Base-by-base conservation (phyloP, 306 rosid species). In the Carpinus fangiana region DNA sequence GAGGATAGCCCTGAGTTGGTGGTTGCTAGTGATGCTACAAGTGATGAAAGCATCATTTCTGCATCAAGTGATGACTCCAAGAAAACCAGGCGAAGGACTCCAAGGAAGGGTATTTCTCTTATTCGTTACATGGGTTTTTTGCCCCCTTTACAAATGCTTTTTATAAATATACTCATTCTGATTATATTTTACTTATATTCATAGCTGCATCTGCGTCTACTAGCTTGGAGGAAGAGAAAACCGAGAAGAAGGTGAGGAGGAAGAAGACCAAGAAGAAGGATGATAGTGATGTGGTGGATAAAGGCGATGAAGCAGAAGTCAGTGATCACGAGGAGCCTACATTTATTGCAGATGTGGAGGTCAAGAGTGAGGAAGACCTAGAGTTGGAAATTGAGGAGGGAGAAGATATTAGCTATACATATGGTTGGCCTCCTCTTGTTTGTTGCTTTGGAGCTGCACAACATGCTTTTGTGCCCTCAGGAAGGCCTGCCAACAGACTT, bases 371-470 rank as follows among this genome's bases (percentile, higher is more conserved):
- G 0, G 88, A 71, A n/a, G 90, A 86, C 45, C 67, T 82, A 23
- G 92, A 90, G 43, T 67, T 84, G 28, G 53, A 81, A 78, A 86
- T 83, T 47, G 88, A 86, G 70, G 97, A 82, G 47, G 98, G 89
- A 75, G 98, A 95, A 76, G 97, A 95, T 76, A 84, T 88, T 73
- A 92, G 98, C 67, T 74, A 45, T 67, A 83, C 97, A 12, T 92
- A 92, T 62, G 90, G 92, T 67, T 95, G 98, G 98, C 98, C 98
- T 76, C 98, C 98, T 46, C 98, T 95, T 79, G 96, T 95, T 51
- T 95, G 98, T 81, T 95, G 98, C 89, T 92, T 95, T 62, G 98
- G 98, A 78, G 90, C 98, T 36, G 96, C 90, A 6, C 98, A 91
- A 36, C 93, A 95, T 84, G 90, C 91, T 68, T 95, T 95, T 76